phyloP scores from a whole-genome alignment of 1,284 basidiomycete species.

The Ganoderma leucocontextum region DNA sequence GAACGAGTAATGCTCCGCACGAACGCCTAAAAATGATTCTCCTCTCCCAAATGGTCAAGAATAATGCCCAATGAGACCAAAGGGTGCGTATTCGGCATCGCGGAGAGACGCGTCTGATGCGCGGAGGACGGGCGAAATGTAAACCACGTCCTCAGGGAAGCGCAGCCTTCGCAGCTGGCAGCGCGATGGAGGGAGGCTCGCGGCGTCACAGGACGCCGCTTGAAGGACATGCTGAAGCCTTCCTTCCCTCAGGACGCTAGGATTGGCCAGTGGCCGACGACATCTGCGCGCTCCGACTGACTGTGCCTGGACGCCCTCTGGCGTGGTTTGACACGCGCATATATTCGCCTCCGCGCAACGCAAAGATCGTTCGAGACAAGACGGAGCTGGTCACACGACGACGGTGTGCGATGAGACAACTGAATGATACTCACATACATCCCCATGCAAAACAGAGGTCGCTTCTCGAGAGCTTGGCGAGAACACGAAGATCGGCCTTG shows the following conservation, averaged over 20 bases:
- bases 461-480: constrained; percentile 11
- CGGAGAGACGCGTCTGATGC: not conserved
- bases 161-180: not conserved
- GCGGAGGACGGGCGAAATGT: not conserved
- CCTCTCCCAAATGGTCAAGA: not conserved
- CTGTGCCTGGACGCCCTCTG: constrained; percentile 16
- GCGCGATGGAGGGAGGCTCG: not conserved
- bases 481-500: constrained; percentile 4
- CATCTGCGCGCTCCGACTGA: not conserved
- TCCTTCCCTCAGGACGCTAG: constrained; percentile 16
- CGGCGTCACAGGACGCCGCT: constrained; percentile 21
- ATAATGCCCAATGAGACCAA: not conserved
- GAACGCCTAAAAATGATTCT: not conserved
- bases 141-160: not conserved
- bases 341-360: constrained; percentile 6
- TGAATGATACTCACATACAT: constrained; percentile 5
- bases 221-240: constrained; percentile 7
- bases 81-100: not conserved
- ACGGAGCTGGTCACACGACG: constrained; percentile 22
- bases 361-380: constrained; percentile 8
- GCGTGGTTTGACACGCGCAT: constrained; percentile 19
- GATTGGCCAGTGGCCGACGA: constrained; percentile 7
- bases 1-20: not conserved
- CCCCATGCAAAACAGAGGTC: not conserved
- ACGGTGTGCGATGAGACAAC: constrained; percentile 1